phyloP scores from a whole-genome alignment of 345 rosid genomes.

The Eucalyptus polyanthemos region DNA sequence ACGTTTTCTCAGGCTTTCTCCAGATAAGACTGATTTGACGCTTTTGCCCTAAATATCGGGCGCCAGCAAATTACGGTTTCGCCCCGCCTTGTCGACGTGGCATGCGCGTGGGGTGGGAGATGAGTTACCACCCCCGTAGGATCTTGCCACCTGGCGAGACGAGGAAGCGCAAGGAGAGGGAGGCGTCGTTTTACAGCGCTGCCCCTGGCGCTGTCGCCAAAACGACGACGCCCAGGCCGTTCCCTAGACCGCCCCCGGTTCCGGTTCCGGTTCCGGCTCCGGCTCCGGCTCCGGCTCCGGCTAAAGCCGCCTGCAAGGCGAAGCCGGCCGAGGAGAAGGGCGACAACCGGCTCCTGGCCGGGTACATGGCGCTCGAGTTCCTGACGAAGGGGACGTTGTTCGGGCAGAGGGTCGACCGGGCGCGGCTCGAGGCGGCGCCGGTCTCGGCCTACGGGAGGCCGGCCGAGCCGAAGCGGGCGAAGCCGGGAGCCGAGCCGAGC shows the following conservation, averaged over 20 bases:
- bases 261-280: neutral
- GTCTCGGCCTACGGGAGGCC: slow-evolving; percentile 21
- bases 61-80: neutral
- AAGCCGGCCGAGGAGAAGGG: slow-evolving; percentile 1
- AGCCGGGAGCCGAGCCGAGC: neutral
- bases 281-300: neutral
- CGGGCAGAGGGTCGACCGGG: slow-evolving; percentile 45
- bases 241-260: neutral
- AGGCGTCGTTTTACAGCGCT: slow-evolving; percentile 16
- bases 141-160: slow-evolving; percentile 28
- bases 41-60: neutral
- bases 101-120: slow-evolving; percentile 73
- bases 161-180: slow-evolving; percentile 60
- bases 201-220: neutral
- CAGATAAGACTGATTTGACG: slow-evolving; percentile 1
- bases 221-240: neutral
- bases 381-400: slow-evolving; percentile 64
- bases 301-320: neutral
- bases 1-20: neutral
- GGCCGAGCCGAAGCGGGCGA: slow-evolving; percentile 25
- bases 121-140: slow-evolving; percentile 88
- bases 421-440: slow-evolving; percentile 7
- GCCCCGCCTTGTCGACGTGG: slow-evolving; percentile 44
- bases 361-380: slow-evolving; percentile 78
- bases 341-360: slow-evolving; percentile 61